Evolutionary conservation across 2,329 filamentous ascomycete species (phyloP).

Genomic region (Talaromyces sp.): DNA sequence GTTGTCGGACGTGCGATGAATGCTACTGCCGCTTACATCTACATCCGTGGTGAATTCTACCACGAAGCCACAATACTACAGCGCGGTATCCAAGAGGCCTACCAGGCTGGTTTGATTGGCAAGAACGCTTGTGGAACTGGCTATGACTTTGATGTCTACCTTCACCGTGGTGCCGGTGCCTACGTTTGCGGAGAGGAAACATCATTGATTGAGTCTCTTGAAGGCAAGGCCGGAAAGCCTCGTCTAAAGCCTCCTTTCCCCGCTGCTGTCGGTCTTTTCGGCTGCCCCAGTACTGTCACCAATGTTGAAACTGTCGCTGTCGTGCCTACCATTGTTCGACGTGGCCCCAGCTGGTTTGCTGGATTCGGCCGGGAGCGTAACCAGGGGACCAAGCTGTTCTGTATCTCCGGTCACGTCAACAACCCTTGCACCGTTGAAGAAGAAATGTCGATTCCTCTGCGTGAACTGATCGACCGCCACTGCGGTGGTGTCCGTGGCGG

Average conservation of each 20-base stretch:
- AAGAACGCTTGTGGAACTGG: conserved; percentile 97
- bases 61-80: conserved; percentile 91
- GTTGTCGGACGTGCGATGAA: conserved; percentile 98
- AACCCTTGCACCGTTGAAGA: conserved; percentile 97
- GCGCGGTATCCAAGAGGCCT: conserved; percentile 94
- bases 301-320: conserved; percentile 98
- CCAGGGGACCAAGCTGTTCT: conserved; percentile 94
- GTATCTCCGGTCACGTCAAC: conserved; percentile 98
- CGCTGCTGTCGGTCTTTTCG: conserved; percentile 92
- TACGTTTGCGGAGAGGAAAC: conserved; percentile 99
- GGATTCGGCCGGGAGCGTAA: conserved; percentile 93
- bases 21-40: conserved; percentile 96
- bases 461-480: conserved; percentile 96
- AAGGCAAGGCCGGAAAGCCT: conserved; percentile 98
- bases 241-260: conserved; percentile 98
- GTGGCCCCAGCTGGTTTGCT: conserved; percentile 89
- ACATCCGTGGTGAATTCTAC: conserved; percentile 98
- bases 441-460: conserved; percentile 96
- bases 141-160: conserved; percentile 95
- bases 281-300: conserved; percentile 94
- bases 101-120: conserved; percentile 87
- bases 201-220: conserved; percentile 92
- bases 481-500: conserved; percentile 93
- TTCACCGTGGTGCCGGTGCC: conserved; percentile 94
- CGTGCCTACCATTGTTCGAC: conserved; percentile 88